Evolutionary conservation across 129 eudicot species (phyloP).

Genomic region (Heracleum sosnowskyi): DNA sequence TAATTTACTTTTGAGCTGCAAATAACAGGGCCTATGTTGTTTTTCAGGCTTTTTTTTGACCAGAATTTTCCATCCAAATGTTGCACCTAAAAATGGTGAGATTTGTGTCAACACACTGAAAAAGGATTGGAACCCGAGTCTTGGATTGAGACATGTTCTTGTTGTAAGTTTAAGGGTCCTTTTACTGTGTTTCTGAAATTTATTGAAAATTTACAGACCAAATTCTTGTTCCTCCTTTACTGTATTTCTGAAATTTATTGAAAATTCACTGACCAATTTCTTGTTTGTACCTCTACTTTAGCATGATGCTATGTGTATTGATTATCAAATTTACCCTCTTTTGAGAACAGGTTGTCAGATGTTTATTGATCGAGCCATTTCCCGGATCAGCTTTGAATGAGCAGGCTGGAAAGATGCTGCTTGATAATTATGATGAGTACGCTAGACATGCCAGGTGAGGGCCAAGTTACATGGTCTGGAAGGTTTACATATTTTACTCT

Average conservation of each 20-base stretch:
- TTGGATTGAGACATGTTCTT: slow-evolving; percentile 88
- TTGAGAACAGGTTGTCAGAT: slow-evolving; percentile 71
- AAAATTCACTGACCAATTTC: background rate
- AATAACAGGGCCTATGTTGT: background rate
- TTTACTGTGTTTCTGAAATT: background rate
- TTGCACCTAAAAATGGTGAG: slow-evolving; percentile 69
- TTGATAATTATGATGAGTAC: slow-evolving; percentile 91
- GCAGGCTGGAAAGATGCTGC: slow-evolving; percentile 95
- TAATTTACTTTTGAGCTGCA: background rate
- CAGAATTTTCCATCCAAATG: slow-evolving; percentile 94
- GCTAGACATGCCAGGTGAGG: slow-evolving; percentile 91
- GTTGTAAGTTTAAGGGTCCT: slow-evolving; percentile 41
- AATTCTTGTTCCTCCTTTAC: background rate
- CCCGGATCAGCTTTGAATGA: slow-evolving; percentile 97
- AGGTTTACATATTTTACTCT: background rate
- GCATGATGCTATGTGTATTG: background rate
- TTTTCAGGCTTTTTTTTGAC: slow-evolving; percentile 75
- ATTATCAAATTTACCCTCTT: background rate
- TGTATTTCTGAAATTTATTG: background rate
- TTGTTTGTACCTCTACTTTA: background rate
- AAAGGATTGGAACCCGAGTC: slow-evolving; percentile 92
- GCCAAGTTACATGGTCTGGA: background rate
- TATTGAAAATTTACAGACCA: background rate
- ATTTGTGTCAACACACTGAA: slow-evolving; percentile 95
- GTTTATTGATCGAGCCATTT: slow-evolving; percentile 90